These are phyloP conservation scores for Euptelea pleiosperma DNA, from an alignment of 164 flowering plant genomes.

Conservation along the genomic window DNA sequence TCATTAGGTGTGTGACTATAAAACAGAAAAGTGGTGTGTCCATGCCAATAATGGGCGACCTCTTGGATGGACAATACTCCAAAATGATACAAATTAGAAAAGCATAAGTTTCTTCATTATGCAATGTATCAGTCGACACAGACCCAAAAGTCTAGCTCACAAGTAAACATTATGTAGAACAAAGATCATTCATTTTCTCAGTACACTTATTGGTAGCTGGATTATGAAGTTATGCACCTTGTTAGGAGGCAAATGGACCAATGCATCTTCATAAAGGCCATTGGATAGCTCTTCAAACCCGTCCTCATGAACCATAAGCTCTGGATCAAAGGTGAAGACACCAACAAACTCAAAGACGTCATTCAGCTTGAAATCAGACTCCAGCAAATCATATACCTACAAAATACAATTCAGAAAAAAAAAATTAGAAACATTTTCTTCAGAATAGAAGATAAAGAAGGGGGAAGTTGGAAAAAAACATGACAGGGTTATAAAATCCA, in stretches of 20 bases:
- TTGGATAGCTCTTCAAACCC: conserved; percentile 35
- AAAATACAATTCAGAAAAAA: conserved; percentile 1
- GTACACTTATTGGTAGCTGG: neutral
- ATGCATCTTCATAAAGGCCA: conserved; percentile 45
- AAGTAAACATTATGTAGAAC: too few relatives aligned
- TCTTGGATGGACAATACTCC: too few relatives aligned
- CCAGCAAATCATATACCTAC: conserved; percentile 82
- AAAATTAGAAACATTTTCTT: neutral
- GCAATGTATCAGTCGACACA: too few relatives aligned
- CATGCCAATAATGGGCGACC: too few relatives aligned
- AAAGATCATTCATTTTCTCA: neutral
- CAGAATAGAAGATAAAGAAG: neutral
- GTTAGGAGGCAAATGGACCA: conserved; percentile 45
- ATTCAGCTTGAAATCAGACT: conserved; percentile 79
- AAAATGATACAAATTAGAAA: too few relatives aligned
- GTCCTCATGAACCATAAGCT: conserved; percentile 31
- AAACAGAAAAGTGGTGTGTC: too few relatives aligned
- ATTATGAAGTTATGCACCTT: conserved; percentile 40
- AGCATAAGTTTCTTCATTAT: too few relatives aligned
- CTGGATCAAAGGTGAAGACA: conserved; percentile 67
- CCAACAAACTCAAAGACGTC: conserved; percentile 93
- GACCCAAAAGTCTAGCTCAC: too few relatives aligned
- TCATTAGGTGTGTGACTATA: too few relatives aligned
- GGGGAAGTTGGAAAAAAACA: neutral
- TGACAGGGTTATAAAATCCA: neutral